Evolutionary conservation across 2,329 filamentous ascomycete species (phyloP).

Genomic region (Thelonectria blattea): DNA sequence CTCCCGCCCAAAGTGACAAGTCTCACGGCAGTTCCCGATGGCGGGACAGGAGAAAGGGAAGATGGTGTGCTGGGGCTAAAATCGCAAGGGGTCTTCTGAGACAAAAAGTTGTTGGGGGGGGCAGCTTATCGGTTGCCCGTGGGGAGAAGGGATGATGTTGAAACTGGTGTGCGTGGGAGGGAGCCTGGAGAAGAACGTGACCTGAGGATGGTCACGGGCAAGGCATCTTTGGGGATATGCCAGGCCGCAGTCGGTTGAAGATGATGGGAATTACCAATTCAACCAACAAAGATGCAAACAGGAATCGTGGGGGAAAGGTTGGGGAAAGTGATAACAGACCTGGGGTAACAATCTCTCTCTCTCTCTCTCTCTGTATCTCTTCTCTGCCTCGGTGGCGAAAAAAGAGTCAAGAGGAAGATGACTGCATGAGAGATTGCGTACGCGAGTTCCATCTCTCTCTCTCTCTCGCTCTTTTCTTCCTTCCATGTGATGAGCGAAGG

Average conservation of each 20-base stretch:
- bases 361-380: not conserved
- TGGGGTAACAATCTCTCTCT: not conserved
- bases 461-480: too few relatives aligned
- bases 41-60: slow-evolving; percentile 6
- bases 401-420: slow-evolving; percentile 18
- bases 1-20: not conserved
- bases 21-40: slow-evolving; percentile 8
- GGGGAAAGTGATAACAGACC: not conserved
- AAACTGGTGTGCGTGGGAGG: not conserved
- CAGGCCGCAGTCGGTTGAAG: too few relatives aligned
- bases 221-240: not conserved
- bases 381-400: not conserved
- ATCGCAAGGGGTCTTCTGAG: slow-evolving; percentile 8
- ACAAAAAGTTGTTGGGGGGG: not conserved
- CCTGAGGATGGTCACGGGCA: slow-evolving; percentile 27
- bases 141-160: slow-evolving; percentile 18
- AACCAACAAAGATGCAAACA: not conserved
- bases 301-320: not conserved
- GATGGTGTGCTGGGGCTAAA: slow-evolving; percentile 30
- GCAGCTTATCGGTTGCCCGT: not conserved
- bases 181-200: slow-evolving; percentile 26
- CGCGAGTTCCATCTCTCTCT: not conserved
- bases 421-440: slow-evolving; percentile 21
- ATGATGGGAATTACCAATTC: not conserved
- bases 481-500: not conserved